Conservation (phyloP, 176 grass and related monocot species). For the Lolium rigidum region DNA sequence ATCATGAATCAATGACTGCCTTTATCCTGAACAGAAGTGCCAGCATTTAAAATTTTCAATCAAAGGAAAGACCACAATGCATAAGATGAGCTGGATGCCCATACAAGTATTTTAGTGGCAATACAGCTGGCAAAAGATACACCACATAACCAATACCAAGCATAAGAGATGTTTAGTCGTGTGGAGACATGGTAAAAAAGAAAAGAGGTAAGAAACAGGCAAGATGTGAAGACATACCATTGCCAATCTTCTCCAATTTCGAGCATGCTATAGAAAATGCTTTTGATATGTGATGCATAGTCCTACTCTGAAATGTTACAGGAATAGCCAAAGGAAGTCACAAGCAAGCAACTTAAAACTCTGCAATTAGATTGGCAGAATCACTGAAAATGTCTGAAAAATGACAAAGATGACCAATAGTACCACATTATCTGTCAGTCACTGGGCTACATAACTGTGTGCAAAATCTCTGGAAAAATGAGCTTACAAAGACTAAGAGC, state of each 20-base stretch:
- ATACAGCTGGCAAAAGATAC: background rate
- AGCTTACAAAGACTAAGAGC: background rate
- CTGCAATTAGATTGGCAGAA: background rate
- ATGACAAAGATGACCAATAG: background rate
- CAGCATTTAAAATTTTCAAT: background rate
- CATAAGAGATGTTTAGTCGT: background rate
- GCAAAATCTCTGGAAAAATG: background rate
- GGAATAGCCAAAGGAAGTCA: conserved; percentile 7
- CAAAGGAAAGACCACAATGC: background rate
- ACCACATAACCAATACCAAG: background rate
- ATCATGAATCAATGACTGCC: background rate
- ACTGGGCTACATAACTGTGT: background rate
- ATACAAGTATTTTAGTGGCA: background rate
- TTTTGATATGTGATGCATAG: conserved; percentile 93
- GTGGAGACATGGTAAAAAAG: conserved; percentile 14
- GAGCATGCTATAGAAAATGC: conserved; percentile 75
- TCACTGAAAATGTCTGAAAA: background rate
- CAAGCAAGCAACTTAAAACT: conserved; percentile 9
- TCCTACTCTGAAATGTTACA: conserved; percentile 66
- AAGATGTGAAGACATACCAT: conserved; percentile 55
- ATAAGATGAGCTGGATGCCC: background rate
- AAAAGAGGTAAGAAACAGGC: background rate
- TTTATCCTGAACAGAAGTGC: conserved; percentile 1
- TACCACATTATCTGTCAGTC: background rate
- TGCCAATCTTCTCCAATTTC: conserved; percentile 89